Percentiles rank a stretch among this genome's conserved stretches.
These are phyloP conservation scores for Cynara cardunculus DNA, from an alignment of 129 eudicot genomes.

Conservation along the genomic window DNA sequence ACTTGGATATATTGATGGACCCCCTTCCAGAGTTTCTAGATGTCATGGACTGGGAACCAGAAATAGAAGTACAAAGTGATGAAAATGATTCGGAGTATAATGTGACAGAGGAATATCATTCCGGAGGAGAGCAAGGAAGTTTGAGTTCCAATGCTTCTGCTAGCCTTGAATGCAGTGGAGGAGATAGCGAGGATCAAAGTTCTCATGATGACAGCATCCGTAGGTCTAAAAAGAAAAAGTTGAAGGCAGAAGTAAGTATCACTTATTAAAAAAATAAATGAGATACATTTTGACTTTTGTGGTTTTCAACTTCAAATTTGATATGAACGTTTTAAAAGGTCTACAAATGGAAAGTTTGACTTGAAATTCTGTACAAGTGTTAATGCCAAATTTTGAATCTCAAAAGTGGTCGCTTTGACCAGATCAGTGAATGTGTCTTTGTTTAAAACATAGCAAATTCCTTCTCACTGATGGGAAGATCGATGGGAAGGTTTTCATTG, in stretches of 20 bases:
- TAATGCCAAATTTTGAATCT: no score
- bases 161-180: slow-evolving; percentile 48
- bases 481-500: no score
- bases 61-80: slow-evolving; percentile 73
- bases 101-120: slow-evolving; percentile 66
- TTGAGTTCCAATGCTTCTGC: slow-evolving; percentile 53
- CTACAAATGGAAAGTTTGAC: not conserved
- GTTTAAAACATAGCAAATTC: no score
- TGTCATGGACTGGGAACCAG: slow-evolving; percentile 99
- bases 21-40: slow-evolving; percentile 87
- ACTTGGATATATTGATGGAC: slow-evolving; percentile 72
- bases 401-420: not conserved
- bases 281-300: not conserved
- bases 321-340: not conserved
- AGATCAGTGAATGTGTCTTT: no score
- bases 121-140: slow-evolving; percentile 69
- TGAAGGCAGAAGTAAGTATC: slow-evolving; percentile 54
- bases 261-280: no score
- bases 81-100: slow-evolving; percentile 88
- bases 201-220: slow-evolving; percentile 48
- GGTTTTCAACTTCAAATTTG: not conserved
- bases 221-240: slow-evolving; percentile 74
- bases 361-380: not conserved
- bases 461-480: no score
- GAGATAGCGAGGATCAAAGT: slow-evolving; percentile 61